Percentiles rank a stretch among this genome's conserved stretches.
These are phyloP conservation scores for Ganoderma sinense DNA, from an alignment of 1,284 basidiomycete genomes.

Conservation along the genomic window DNA sequence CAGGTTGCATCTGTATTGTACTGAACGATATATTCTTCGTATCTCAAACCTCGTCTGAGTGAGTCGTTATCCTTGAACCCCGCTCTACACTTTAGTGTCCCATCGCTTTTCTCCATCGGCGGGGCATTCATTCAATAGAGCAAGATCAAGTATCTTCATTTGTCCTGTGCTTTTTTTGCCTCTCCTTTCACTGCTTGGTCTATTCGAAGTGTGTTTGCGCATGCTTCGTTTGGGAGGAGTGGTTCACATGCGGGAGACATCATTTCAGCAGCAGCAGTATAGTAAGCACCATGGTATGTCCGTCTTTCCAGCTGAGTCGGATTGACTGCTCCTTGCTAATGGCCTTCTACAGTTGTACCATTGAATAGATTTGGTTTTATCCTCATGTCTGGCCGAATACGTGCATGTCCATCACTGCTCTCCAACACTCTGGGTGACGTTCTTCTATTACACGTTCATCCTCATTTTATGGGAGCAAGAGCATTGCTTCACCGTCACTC, in stretches of 20 bases:
- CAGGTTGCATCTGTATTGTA: constrained; percentile 43
- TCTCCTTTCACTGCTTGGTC: constrained; percentile 43
- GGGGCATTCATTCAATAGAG: constrained; percentile 86
- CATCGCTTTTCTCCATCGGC: constrained; percentile 62
- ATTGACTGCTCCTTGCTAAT: not conserved
- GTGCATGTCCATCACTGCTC: constrained; percentile 52
- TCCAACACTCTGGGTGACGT: constrained; percentile 90
- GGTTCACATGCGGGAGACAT: constrained; percentile 70
- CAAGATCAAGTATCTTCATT: constrained; percentile 54
- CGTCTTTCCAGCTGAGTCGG: not conserved
- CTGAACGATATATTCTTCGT: constrained; percentile 41
- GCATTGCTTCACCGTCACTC: constrained; percentile 36
- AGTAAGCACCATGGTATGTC: constrained; percentile 17
- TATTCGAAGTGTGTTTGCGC: constrained; percentile 33
- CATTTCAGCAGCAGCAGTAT: not conserved
- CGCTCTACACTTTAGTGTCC: constrained; percentile 80
- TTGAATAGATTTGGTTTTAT: constrained; percentile 8
- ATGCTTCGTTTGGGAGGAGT: constrained; percentile 46
- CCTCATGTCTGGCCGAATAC: not conserved
- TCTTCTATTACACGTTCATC: constrained; percentile 68
- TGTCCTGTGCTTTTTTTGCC: constrained; percentile 48
- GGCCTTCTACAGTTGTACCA: not conserved
- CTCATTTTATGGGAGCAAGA: constrained; percentile 88
- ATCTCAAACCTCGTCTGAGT: constrained; percentile 19
- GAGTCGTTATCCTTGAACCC: constrained; percentile 17